Evolutionary conservation across 2,329 filamentous ascomycete genomes (phyloP), one percentile per base, ranked within the genome.

Genomic region (Bimuria novae-zelandiae): DNA sequence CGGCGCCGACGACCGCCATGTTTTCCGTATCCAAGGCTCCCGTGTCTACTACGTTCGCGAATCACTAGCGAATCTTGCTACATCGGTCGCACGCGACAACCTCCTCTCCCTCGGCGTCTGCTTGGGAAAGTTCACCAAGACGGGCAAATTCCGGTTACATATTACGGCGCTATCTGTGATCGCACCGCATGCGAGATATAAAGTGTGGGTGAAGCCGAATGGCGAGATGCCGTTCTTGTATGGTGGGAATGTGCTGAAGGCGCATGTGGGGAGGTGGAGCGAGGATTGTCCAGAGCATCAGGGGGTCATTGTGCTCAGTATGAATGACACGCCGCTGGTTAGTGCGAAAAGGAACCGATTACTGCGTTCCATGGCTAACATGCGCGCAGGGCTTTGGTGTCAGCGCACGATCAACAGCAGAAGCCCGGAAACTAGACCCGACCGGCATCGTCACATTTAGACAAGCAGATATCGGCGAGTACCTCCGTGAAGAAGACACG

Each of bases 161-260:
- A 90, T 97, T 70, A 97, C 93, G 1, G 89, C 84, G n/a, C 81
- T 99, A 53, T 89, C 92, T 59, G 84, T 97, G 59, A 88, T 99
- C 61, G 89, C 92, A 52, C 88, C 90, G 61, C 91, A 97, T 74
- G 93, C 93, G 39, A 83, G 94, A 54, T 96, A 96, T 79, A 97
- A 97, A 84, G 87, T 97, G 64, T 97, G 92, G 92, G 88, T 99
- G 63, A 95, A 95, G 77, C 84, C 87, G 54, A 97, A 97, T 76
- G 94, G 94, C 62, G 92, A 95, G 69, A 96, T 97, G 92, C 93
- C 94, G 1, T 97, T 96, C 74, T 78, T 99, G 41, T 99, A 97
- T 76, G 94, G 94, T 48, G 90, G 90, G 52, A 92, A 97, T 75
- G 82, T 96, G 47, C 85, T 95, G 63, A 90, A 90, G 74, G 89